Evolutionary conservation across 2,329 filamentous ascomycete genomes (phyloP).

Genomic region (Colletotrichum sp.): DNA sequence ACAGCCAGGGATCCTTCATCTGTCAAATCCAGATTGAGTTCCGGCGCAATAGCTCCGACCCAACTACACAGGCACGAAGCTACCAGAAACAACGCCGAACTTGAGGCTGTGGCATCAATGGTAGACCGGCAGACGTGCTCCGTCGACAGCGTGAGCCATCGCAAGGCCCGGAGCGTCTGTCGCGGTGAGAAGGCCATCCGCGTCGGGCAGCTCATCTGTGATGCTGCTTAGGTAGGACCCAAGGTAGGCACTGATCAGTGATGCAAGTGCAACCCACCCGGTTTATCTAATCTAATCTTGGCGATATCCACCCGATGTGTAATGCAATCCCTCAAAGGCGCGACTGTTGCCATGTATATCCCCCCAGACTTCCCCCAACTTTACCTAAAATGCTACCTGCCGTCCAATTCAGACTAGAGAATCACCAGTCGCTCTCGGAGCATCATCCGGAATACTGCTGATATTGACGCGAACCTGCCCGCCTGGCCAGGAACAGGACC

Average conservation of each 20-base stretch:
- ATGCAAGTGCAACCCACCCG: neutral
- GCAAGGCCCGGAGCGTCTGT: neutral
- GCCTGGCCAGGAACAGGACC: neutral
- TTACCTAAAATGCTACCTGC: neutral
- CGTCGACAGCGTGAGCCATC: neutral
- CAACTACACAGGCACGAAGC: neutral
- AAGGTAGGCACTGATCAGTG: neutral
- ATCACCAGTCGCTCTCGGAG: neutral
- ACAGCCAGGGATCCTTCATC: neutral
- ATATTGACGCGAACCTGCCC: neutral
- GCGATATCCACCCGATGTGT: slow-evolving; percentile 2
- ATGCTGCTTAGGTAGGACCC: neutral
- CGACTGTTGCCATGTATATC: neutral
- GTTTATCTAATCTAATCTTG: slow-evolving; percentile 19
- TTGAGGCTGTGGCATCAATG: neutral
- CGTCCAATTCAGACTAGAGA: neutral
- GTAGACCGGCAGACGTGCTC: neutral
- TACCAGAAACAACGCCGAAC: neutral
- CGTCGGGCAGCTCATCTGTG: neutral
- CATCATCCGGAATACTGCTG: neutral
- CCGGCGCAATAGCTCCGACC: slow-evolving; percentile 8
- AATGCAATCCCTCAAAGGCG: neutral
- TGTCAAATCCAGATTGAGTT: slow-evolving; percentile 2
- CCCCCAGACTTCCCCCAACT: neutral
- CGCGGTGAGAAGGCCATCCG: neutral